Evolutionary conservation across 2,329 filamentous ascomycete genomes (phyloP), one percentile per base, ranked within the genome.

Genomic region (Neoscytalidium dimidiatum): DNA sequence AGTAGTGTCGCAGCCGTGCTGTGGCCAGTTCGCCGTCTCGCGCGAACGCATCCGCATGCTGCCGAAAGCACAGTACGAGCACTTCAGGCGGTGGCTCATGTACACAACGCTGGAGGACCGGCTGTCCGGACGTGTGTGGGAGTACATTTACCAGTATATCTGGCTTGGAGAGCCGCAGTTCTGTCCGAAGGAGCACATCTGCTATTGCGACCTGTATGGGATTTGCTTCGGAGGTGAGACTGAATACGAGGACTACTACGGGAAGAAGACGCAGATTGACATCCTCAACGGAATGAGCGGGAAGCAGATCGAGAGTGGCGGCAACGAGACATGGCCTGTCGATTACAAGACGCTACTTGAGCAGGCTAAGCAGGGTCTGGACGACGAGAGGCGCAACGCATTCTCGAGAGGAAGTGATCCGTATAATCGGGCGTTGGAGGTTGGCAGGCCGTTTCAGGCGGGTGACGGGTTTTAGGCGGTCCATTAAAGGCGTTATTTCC

Each of bases 151-250:
- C 84, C 83, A 85, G 66, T 83, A 79, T 63, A 77, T 86, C n/a
- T 86, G 86, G 71, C 81, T 82, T 0, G 80, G 79, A 3, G 65
- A 74, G n/a, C 71, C 77, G 1, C 70, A 78, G 21, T 76, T 80
- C 60, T 83, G 81, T 66, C 79, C 80, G 2, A 69, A 73, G 43
- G 81, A 85, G 73, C 77, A 80, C 62, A 73, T 80, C 0, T 88
- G 85, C 73, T 84, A 86, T 64, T 88, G 85, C 71, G 84, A 87
- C 64, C 84, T 82, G 1, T 88, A 84, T 53, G 85, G 85, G 0
- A 71, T 86, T 19, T 88, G 85, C 67, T 86, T 86, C 67, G 82
- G 80, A 9, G 76, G 74, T 3, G 74, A 79, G 23, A 72, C 77
- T 5, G 70, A 76, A 60, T 84, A 81, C 52, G 74, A 81, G 48